Percentiles rank a stretch among this genome's conserved stretches.
Evolutionary conservation across 345 rosid species (phyloP).

Genomic region (Crucihimalaya himalaica): DNA sequence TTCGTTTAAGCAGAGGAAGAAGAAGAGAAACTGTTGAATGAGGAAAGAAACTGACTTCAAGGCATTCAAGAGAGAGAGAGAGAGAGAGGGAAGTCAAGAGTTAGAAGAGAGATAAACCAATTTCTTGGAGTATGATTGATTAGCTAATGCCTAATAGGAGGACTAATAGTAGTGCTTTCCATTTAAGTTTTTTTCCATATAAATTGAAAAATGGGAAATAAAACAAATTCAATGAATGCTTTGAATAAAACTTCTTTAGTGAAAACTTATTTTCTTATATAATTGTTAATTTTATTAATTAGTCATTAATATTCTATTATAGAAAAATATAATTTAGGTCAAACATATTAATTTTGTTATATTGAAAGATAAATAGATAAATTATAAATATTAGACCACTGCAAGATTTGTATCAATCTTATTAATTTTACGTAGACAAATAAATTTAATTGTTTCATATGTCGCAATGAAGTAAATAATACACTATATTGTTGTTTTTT

Average conservation of each 20-base stretch:
- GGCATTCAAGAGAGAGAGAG: slow-evolving; percentile 17
- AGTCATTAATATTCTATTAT: neutral
- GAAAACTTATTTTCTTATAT: neutral
- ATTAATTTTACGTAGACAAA: neutral
- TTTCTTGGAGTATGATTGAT: slow-evolving; percentile 18
- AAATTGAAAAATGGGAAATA: neutral
- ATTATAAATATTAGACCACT: neutral
- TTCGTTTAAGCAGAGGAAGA: slow-evolving; percentile 27
- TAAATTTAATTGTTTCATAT: neutral
- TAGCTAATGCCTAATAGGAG: neutral
- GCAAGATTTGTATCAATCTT: neutral
- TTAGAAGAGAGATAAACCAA: slow-evolving; percentile 10
- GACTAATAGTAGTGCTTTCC: neutral
- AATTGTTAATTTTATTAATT: neutral
- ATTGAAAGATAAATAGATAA: neutral
- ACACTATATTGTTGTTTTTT: no score
- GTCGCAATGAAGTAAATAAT: neutral
- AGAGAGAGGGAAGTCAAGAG: slow-evolving; percentile 20
- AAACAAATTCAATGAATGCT: neutral
- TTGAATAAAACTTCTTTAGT: neutral
- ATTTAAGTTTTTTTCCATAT: neutral
- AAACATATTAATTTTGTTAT: neutral
- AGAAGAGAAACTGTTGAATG: slow-evolving; percentile 30
- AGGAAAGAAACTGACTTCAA: slow-evolving; percentile 32
- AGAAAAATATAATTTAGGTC: neutral